Base-by-base conservation (phyloP, 164 flowering plant genomes). In the Liquidambar formosana region DNA sequence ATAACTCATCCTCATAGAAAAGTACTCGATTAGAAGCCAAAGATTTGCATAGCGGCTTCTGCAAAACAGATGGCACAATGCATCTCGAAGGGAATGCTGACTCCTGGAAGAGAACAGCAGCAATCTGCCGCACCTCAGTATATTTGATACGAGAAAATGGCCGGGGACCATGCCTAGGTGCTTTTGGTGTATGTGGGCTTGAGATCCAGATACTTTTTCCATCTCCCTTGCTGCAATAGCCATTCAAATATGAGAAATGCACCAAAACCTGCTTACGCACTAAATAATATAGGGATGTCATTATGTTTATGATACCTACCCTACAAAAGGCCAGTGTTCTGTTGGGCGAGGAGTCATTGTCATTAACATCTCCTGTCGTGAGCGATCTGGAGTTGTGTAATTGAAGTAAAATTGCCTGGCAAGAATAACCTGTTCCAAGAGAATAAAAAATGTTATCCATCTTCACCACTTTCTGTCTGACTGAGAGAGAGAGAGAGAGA, bases 331-430 rank as follows among this genome's bases (percentile, higher is more conserved):
- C 96, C 94, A 93, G 71, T 80, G 97, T 21, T 95, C 94, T 12
- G 84, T 82, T 16, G 90, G 88, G 26, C 76, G 81, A 25, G 99
- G 97, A 21, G 97, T 95, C 86, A 78, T 81, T 28, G 79, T 82
- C 12, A 82, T 79, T 71, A 95, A 70, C 92, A 91, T 79, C 71
- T 89, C 97, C 73, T 91, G 99, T 21, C 97, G 79, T 41, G 91
- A 81, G 38, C 99, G 85, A 77, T 95, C 97, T 13, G 99, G 99
- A 18, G 99, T 95, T 15, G 92, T 95, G 80, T 82, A 95, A 69
- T 95, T 90, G 66, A 95, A 93, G 67, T 95, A 77, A 60, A 72
- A 79, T 68, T 95, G 93, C 68, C 92, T 82, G 14, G 99, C 97
- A 67, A 83, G 45, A 47, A 82, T 19, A 41, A 88, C 97, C 99